Evolutionary conservation across 441 rosid genomes (phyloP), one percentile per base, ranked within the genome.

Genomic region (Erodium texanum): DNA sequence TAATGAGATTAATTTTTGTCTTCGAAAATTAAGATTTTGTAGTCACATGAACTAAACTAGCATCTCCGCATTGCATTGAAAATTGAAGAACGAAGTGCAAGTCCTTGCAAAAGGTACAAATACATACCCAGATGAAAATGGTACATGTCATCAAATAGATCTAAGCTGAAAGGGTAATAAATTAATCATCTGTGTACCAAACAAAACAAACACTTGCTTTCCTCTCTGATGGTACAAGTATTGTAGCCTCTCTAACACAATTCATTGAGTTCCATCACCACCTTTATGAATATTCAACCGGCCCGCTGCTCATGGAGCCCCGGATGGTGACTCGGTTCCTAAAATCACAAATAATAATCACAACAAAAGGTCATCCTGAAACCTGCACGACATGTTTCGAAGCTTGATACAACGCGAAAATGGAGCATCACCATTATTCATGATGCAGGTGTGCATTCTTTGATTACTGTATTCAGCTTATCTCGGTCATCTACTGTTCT

Each of bases 401-500:
- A 38, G 45, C 45, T 38, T 11, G 45, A 7, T 38, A 38, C 45
- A 38, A 1, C 9, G 45, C 6, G 45, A 5, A 38, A 38, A 0
- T 38, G 45, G 45, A 1, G 45, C 11, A 0, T 11, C 11, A 7
- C 45, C 45, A 38, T 38, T 38, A 27, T 27, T 38, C 45, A 38
- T 7, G 45, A 38, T 38, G 8, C 45, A 38, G 99, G 97, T 20
- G 97, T 88, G 27, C 84, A 82, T 74, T 91, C 97, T 77, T 86
- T 84, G 76, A 94, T 94, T 5, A 88, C 88, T 8, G 91, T 70
- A 3, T 88, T 93, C 69, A 94, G 82, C 70, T 86, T 84, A 73
- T 82, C 78, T 36, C 96, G 85, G 62, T 93, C 97, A 38, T 87
- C 97, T 73, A 76, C 82, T 27, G 92, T 81, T 81, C 83, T 94